Percentiles rank a stretch among this genome's conserved stretches.
Evolutionary conservation across 805 yeast species (phyloP).

Genomic region (Wickerhamiella azymoides): DNA sequence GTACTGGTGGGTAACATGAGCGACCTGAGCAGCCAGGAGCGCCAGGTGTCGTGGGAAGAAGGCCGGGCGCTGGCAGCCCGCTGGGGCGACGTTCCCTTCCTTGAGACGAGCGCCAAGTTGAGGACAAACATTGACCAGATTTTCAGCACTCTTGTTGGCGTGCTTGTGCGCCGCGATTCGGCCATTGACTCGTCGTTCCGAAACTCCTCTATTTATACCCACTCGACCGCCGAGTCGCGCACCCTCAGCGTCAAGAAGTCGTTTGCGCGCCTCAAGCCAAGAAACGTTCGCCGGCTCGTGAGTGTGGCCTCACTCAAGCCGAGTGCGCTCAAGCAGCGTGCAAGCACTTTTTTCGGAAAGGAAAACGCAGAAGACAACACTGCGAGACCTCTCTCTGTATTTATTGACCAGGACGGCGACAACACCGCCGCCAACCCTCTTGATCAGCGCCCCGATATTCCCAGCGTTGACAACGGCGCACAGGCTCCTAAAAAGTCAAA

Average conservation of each 20-base stretch:
- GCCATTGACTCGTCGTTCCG: slow-evolving; percentile 14
- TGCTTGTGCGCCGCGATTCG: slow-evolving; percentile 63
- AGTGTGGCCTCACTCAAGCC: slow-evolving; percentile 9
- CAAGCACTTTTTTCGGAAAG: slow-evolving; percentile 7
- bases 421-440: not conserved
- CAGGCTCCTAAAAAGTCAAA: not conserved
- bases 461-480: not conserved
- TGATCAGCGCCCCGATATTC: slow-evolving; percentile 1
- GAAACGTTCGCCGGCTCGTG: slow-evolving; percentile 13
- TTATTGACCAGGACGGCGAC: not conserved
- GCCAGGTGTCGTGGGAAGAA: slow-evolving; percentile 65
- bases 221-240: slow-evolving; percentile 5
- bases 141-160: slow-evolving; percentile 76
- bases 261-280: slow-evolving; percentile 11
- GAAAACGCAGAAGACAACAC: not conserved
- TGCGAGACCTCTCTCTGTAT: not conserved
- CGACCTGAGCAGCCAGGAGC: slow-evolving; percentile 52
- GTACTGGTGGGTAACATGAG: slow-evolving; percentile 86
- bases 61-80: slow-evolving; percentile 71
- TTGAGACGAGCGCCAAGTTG: slow-evolving; percentile 87
- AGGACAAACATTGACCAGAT: slow-evolving; percentile 84
- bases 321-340: slow-evolving; percentile 3
- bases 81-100: slow-evolving; percentile 85
- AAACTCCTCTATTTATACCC: slow-evolving; percentile 11
- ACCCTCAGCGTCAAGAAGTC: slow-evolving; percentile 15